Evolutionary conservation across 371 early-diverging fungal genomes (phyloP).

Genomic region (Amoeboaphelidium protococcarum): DNA sequence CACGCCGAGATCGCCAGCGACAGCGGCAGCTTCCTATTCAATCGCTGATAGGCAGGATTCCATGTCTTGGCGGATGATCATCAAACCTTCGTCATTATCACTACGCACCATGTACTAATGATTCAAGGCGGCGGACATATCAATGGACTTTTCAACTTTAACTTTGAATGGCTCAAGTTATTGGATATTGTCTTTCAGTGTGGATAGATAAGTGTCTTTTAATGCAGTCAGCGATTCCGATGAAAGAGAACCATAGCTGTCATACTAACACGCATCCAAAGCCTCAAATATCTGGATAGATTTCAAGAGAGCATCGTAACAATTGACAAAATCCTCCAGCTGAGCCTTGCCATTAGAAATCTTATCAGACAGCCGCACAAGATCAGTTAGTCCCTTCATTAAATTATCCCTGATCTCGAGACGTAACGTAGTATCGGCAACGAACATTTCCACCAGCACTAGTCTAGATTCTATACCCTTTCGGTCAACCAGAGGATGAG

Average conservation of each 20-base stretch:
- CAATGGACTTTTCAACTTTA: slow-evolving; percentile 67
- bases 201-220: neutral
- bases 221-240: no score
- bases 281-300: neutral
- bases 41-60: neutral
- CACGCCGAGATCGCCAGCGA: slow-evolving; percentile 30
- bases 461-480: slow-evolving; percentile 45
- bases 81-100: slow-evolving; percentile 43
- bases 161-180: slow-evolving; percentile 33
- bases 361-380: neutral
- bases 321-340: neutral
- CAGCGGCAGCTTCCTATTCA: slow-evolving; percentile 4
- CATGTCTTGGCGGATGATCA: slow-evolving; percentile 13
- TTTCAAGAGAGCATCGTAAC: slow-evolving; percentile 1
- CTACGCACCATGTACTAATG: slow-evolving; percentile 75
- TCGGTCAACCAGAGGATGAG: slow-evolving; percentile 59
- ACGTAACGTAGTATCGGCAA: slow-evolving; percentile 32
- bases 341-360: slow-evolving; percentile 9
- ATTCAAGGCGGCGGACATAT: slow-evolving; percentile 50
- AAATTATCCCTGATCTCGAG: slow-evolving; percentile 23
- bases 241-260: neutral
- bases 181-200: slow-evolving; percentile 15
- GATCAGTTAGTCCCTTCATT: slow-evolving; percentile 6
- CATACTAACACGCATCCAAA: neutral
- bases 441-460: slow-evolving; percentile 44